These are phyloP conservation scores for Phytophthora crassamura DNA, from an alignment of 352 stramenopile species.

Conservation along the genomic window DNA sequence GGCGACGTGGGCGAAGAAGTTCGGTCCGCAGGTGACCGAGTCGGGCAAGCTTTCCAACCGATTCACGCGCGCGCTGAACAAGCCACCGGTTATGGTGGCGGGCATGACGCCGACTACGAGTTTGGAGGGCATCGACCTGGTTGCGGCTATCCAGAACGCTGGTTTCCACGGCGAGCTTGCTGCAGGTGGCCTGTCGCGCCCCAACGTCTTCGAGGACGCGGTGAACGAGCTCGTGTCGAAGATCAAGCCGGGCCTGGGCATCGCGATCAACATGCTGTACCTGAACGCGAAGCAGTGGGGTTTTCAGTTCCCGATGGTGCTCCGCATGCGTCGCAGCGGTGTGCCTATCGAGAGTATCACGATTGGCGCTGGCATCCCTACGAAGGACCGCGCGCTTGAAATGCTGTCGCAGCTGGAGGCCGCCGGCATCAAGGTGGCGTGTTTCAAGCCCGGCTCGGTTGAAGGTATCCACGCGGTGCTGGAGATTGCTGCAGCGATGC, in stretches of 20 bases:
- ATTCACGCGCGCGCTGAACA: slow-evolving; percentile 79
- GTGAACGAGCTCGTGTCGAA: slow-evolving; percentile 76
- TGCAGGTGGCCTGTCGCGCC: slow-evolving; percentile 71
- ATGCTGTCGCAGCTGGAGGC: slow-evolving; percentile 74
- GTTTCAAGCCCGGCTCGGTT: slow-evolving; percentile 86
- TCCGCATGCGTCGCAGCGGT: slow-evolving; percentile 80
- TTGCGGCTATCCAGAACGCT: slow-evolving; percentile 82
- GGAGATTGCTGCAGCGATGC: slow-evolving; percentile 69
- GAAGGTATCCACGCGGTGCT: slow-evolving; percentile 80
- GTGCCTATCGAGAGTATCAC: slow-evolving; percentile 90
- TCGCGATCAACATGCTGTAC: slow-evolving; percentile 92
- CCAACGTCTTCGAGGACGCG: slow-evolving; percentile 72
- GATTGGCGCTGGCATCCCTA: slow-evolving; percentile 86
- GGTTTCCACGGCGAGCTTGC: slow-evolving; percentile 85
- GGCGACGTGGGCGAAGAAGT: slow-evolving; percentile 61
- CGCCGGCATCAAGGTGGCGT: slow-evolving; percentile 80
- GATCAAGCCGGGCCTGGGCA: slow-evolving; percentile 73
- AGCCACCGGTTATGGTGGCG: slow-evolving; percentile 82
- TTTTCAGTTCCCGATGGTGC: slow-evolving; percentile 90
- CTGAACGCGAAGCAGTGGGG: slow-evolving; percentile 90
- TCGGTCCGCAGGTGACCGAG: slow-evolving; percentile 51
- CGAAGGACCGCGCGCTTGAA: slow-evolving; percentile 77
- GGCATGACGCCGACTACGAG: slow-evolving; percentile 90
- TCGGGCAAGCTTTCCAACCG: slow-evolving; percentile 70
- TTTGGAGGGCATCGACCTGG: slow-evolving; percentile 79